Base-by-base conservation (phyloP, 257 asterid species). In the Dorcoceras hygrometricum region DNA sequence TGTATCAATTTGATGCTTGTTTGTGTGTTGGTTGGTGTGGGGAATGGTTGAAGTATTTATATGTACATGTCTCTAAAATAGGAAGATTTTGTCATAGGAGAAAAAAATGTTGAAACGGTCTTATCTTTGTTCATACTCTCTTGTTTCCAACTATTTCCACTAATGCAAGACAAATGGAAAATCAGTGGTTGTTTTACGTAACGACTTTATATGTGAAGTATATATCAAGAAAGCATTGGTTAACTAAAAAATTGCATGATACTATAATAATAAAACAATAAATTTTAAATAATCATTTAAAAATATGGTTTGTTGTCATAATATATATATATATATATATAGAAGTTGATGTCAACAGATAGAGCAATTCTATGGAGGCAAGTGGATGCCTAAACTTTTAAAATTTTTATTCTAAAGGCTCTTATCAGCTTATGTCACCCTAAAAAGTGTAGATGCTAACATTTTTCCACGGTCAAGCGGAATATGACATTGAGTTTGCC, bases 331-430 rank as follows among this genome's bases (percentile, higher is more conserved):
- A 31, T 5, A 31, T 22, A 25, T 11, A 43, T 61, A 16, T 28
- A 51, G 57, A 61, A 1, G 71, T 61, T 77, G 81, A 61, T 54
- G 69, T 59, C 48, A 48, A 62, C 69, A 19, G 39, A 2, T 20
- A 60, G 51, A 23, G 20, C 67, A 31, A n/a, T 62, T 34, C 36
- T 24, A 75, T 63, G 57, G 26, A 19, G 20, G 27, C 57, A 63
- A 23, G 55, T 39, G 24, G 32, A 62, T 34, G 34, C 6, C 23
- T 23, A 22, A 4, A 2, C 6, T 23, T 23, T 4, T 48, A 26
- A 25, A 1, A 25, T 6, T 43, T 43, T 9, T 11, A 34, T 34
- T 34, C 2, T 10, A 34, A 10, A 9, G 46, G 46, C 16, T 36
- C 11, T 7, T 8, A 12, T 8, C 39, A 32, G 46, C 16, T 36